These are phyloP conservation scores for Aristolochia contorta DNA, from an alignment of 164 flowering plant genomes.

Conservation along the genomic window DNA sequence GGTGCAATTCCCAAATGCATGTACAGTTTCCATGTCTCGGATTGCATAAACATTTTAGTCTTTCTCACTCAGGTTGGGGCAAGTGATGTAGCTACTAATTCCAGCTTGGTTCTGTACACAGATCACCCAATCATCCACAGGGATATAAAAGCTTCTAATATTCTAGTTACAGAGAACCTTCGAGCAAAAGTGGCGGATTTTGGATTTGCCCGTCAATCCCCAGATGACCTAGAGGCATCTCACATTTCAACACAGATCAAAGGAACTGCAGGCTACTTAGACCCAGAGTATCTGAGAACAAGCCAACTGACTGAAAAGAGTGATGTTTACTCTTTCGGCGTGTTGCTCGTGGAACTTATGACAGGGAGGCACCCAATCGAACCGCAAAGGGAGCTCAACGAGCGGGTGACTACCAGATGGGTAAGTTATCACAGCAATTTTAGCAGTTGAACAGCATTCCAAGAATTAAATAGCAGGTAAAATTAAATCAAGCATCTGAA, in stretches of 20 bases:
- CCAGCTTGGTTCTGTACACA: conserved; percentile 14
- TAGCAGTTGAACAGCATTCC: background rate
- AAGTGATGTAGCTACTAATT: background rate
- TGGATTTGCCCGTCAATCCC: conserved; percentile 51
- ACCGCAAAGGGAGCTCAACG: conserved; percentile 24
- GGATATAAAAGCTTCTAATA: conserved; percentile 70
- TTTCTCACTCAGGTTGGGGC: too few relatives aligned
- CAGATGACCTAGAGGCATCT: conserved; percentile 36
- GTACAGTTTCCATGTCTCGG: too few relatives aligned
- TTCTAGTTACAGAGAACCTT: conserved; percentile 63
- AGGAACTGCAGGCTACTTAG: conserved; percentile 74
- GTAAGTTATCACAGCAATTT: conserved; percentile 21
- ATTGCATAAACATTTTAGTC: too few relatives aligned
- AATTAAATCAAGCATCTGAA: too few relatives aligned
- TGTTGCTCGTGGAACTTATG: conserved; percentile 62
- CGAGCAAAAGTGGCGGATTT: conserved; percentile 80
- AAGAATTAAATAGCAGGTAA: too few relatives aligned
- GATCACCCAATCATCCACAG: conserved; percentile 73
- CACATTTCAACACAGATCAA: conserved; percentile 69
- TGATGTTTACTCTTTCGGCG: conserved; percentile 82
- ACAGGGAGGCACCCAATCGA: conserved; percentile 69
- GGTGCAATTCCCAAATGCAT: too few relatives aligned
- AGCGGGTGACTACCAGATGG: conserved; percentile 47
- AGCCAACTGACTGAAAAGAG: conserved; percentile 73
- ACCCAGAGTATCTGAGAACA: conserved; percentile 71